phyloP scores from a whole-genome alignment of 257 asterid genomes.

The Gentiana straminea region DNA sequence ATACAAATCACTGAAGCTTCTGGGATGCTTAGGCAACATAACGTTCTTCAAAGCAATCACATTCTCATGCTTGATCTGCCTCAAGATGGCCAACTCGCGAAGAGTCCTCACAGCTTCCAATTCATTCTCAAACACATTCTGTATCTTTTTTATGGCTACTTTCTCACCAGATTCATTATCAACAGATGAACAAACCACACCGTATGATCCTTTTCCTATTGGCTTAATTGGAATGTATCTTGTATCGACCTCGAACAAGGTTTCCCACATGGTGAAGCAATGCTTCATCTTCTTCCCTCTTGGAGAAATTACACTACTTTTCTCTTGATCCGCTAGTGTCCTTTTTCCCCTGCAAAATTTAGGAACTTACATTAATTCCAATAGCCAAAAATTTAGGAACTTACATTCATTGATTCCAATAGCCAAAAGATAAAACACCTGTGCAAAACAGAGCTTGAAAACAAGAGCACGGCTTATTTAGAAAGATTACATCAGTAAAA shows the following conservation, averaged over 20 bases:
- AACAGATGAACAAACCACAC: slow-evolving; percentile 37
- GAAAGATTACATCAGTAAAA: no score
- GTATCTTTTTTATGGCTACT: slow-evolving; percentile 37
- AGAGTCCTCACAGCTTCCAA: slow-evolving; percentile 34
- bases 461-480: no score
- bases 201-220: slow-evolving; percentile 38
- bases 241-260: slow-evolving; percentile 32
- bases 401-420: no score
- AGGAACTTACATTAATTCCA: no score
- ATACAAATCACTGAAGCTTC: slow-evolving; percentile 30
- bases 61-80: slow-evolving; percentile 30
- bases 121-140: slow-evolving; percentile 27
- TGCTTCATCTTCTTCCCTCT: slow-evolving; percentile 22
- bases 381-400: no score
- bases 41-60: slow-evolving; percentile 37
- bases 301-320: no score
- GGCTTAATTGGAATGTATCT: slow-evolving; percentile 35
- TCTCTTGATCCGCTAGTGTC: no score
- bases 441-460: no score
- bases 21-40: slow-evolving; percentile 30
- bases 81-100: slow-evolving; percentile 32
- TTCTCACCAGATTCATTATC: slow-evolving; percentile 29
- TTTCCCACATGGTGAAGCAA: slow-evolving; percentile 32
- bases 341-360: no score
- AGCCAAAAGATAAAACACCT: no score